Conservation (phyloP, 306 rosid species). For the Quercus suber region DNA sequence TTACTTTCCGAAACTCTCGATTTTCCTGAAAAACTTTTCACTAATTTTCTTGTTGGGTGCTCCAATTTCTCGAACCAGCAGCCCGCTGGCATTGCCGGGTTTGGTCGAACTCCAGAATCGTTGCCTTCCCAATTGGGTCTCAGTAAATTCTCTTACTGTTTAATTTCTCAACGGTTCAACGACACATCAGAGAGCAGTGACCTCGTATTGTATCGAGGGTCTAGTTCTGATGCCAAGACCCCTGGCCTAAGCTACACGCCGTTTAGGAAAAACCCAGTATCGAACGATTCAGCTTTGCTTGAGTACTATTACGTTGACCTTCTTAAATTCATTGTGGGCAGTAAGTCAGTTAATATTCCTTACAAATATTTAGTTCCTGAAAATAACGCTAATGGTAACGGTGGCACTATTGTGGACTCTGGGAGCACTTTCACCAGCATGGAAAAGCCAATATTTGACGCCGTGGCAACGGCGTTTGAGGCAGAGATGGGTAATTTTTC, state of each 20-base stretch:
- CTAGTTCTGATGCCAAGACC: slow-evolving; percentile 32
- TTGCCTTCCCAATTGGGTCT: slow-evolving; percentile 15
- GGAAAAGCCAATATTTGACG: slow-evolving; percentile 51
- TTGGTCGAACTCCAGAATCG: neutral
- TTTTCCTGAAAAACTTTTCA: slow-evolving; percentile 22
- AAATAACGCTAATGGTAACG: slow-evolving; percentile 37
- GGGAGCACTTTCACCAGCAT: slow-evolving; percentile 79
- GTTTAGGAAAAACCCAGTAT: slow-evolving; percentile 45
- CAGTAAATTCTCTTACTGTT: slow-evolving; percentile 13
- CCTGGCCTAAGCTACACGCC: slow-evolving; percentile 55
- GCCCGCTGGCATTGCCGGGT: neutral
- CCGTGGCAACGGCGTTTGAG: slow-evolving; percentile 50
- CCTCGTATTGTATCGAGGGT: slow-evolving; percentile 42
- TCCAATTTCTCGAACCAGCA: neutral
- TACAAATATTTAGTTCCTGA: slow-evolving; percentile 40
- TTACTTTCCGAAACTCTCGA: neutral
- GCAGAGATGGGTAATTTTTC: slow-evolving; percentile 49
- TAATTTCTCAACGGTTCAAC: slow-evolving; percentile 54
- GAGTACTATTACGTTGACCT: slow-evolving; percentile 65
- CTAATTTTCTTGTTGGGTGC: slow-evolving; percentile 5
- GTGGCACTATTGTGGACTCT: slow-evolving; percentile 84
- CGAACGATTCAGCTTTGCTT: slow-evolving; percentile 25
- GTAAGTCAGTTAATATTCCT: slow-evolving; percentile 51
- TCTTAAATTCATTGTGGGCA: slow-evolving; percentile 55
- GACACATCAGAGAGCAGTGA: slow-evolving; percentile 55